Evolutionary conservation across 495 filamentous ascomycete genomes (phyloP), one percentile per base, ranked within the genome.

Genomic region (Letharia columbiana): DNA sequence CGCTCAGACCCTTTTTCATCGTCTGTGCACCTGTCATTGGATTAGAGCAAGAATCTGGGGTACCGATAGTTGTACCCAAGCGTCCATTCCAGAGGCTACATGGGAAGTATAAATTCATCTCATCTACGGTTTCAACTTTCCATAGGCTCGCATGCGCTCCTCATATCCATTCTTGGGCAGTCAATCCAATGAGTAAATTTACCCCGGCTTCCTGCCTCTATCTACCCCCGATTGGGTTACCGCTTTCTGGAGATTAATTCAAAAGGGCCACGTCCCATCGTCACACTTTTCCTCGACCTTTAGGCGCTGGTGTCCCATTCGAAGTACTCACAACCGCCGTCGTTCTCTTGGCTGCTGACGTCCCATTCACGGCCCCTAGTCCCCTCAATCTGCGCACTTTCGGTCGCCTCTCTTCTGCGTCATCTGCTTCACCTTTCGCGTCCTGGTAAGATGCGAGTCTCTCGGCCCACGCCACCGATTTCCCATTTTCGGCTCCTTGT

Each of bases 371-470:
- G 17, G 60, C 61, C 18, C 70, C 68, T n/a, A 68, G 57, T 12
- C 68, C 68, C 41, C 68, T 57, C 54, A 72, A 39, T 47, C 63
- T 62, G 28, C 64, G 66, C n/a, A 68, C 68, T 59, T 68, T 70
- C 20, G 60, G 70, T 50, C 63, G 68, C 61, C 40, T 66, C 41
- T 70, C 67, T 37, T 73, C 71, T 37, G 28, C 31, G 11, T 71
- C 67, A n/a, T 67, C 63, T 44, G 41, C 57, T 35, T 56, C 37
- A 15, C 31, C 66, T 39, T 60, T 65, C 52, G 60, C 65, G 40
- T 68, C 70, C 57, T 69, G 71, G 45, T 66, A 73, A 31, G 68
- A 73, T 44, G 70, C 69, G 18, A 73, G 61, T 52, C 61, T 65
- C 37, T 71, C 64, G 17, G 72, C 71, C 71, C 71, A 73, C 11